Percentiles rank a stretch among this genome's conserved stretches.
phyloP scores from a whole-genome alignment of 2,329 filamentous ascomycete genomes.

The Xylariaceae sp. region DNA sequence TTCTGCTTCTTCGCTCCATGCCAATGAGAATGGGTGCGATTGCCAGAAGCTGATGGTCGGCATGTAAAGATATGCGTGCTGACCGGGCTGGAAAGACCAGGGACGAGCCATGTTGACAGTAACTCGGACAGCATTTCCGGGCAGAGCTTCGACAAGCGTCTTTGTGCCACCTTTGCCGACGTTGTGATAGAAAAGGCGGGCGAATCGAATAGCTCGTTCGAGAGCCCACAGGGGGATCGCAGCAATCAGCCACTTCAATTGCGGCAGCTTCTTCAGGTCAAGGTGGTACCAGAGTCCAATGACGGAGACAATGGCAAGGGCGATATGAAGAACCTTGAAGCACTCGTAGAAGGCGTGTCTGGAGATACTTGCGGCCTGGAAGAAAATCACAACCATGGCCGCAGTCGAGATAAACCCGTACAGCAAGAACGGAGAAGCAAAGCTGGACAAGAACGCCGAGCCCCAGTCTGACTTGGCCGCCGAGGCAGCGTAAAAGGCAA shows the following conservation, averaged over 20 bases:
- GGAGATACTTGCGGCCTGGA: slow-evolving; percentile 69
- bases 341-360: slow-evolving; percentile 78
- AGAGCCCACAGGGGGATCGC: slow-evolving; percentile 65
- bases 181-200: slow-evolving; percentile 63
- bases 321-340: slow-evolving; percentile 72
- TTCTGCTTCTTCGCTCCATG: slow-evolving; percentile 70
- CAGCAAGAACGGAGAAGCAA: slow-evolving; percentile 48
- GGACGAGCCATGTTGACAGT: slow-evolving; percentile 72
- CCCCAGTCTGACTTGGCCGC: slow-evolving; percentile 48
- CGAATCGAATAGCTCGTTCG: slow-evolving; percentile 61
- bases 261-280: slow-evolving; percentile 50
- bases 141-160: slow-evolving; percentile 71
- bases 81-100: slow-evolving; percentile 73
- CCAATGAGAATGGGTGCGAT: slow-evolving; percentile 76
- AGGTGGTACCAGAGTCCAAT: slow-evolving; percentile 68
- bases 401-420: slow-evolving; percentile 62
- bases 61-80: slow-evolving; percentile 79
- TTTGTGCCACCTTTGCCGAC: slow-evolving; percentile 63
- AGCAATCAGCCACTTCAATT: slow-evolving; percentile 58
- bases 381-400: slow-evolving; percentile 59
- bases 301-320: slow-evolving; percentile 57
- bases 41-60: slow-evolving; percentile 69
- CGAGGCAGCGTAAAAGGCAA: slow-evolving; percentile 53
- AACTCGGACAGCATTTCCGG: slow-evolving; percentile 71
- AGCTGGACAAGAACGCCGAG: slow-evolving; percentile 34